Evolutionary conservation across 2,329 filamentous ascomycete genomes (phyloP), one percentile per base, ranked within the genome.

Genomic region (Venturia effusa): DNA sequence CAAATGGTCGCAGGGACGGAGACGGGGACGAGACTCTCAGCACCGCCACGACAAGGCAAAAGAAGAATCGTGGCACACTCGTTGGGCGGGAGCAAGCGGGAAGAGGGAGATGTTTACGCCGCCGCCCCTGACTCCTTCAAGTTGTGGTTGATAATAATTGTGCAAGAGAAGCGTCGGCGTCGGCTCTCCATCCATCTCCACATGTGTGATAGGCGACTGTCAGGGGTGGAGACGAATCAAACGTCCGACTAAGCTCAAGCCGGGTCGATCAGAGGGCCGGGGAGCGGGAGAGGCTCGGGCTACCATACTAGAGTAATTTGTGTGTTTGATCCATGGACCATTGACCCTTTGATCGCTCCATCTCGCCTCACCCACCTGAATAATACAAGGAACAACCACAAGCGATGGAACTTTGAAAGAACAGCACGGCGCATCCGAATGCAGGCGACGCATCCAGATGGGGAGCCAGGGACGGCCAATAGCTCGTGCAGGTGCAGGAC

Each of bases 401-500:
- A 15, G 7, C 11, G 45, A 27, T 27, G 10, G n/a, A 30, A 27
- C 22, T 15, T 8, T 8, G 15, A 4, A 30, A 32, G 24, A 30
- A 54, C 4, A 48, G 22, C 27, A 27, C 45, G 45, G 48, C 17
- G 10, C 24, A 54, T 6, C 27, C 27, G 19, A 55, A 30, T 51
- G 10, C 45, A 51, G 6, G 15, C 19, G 8, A n/a, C n/a, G n/a
- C n/a, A n/a, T n/a, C n/a, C 10, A 30, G 11, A 27, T 3, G 22
- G 48, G 48, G 51, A n/a, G 51, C 51, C 34, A 57, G 51, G 51
- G 17, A 34, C 15, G 30, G 51, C 19, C 51, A 57, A 57, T 57
- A 57, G 51, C 51, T 57, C 51, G 51, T 57, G 51, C 51, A 57
- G 27, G 4, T n/a, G n/a, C n/a, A n/a, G n/a, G n/a, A n/a, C n/a